phyloP scores from a whole-genome alignment of 441 rosid species.

The Croton laevigatus region DNA sequence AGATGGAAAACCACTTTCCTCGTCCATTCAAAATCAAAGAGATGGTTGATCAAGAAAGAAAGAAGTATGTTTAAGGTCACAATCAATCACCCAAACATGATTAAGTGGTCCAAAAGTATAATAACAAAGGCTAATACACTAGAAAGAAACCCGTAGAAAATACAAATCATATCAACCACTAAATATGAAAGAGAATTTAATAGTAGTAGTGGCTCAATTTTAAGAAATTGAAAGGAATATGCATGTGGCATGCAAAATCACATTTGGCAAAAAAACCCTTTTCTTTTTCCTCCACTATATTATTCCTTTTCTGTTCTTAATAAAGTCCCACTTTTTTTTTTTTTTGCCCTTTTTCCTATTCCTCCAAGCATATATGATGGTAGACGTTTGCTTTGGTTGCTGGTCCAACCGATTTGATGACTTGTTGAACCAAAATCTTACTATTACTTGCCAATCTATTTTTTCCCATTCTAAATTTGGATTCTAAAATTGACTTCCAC shows the following conservation, averaged over 20 bases:
- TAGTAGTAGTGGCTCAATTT: too few species aligned
- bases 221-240: too few species aligned
- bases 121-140: background rate
- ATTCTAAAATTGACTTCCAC: too few species aligned
- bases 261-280: background rate
- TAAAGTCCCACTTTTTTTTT: background rate
- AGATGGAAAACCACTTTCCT: too few species aligned
- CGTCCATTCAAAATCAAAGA: too few species aligned
- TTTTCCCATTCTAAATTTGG: too few species aligned
- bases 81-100: background rate
- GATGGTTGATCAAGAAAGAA: too few species aligned
- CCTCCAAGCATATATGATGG: background rate
- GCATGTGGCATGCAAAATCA: slow-evolving; percentile 3
- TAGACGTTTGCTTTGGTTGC: background rate
- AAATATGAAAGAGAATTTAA: background rate
- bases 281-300: background rate
- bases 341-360: background rate
- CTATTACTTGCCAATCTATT: too few species aligned
- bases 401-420: background rate
- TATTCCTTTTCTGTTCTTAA: background rate
- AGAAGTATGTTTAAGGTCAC: background rate
- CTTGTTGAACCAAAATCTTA: too few species aligned
- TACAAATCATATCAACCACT: background rate
- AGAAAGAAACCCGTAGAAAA: background rate
- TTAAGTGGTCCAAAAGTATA: slow-evolving; percentile 3